Percentiles rank a stretch among this genome's conserved stretches.
These are phyloP conservation scores for Cyclanthera cordifolia DNA, from an alignment of 306 rosid species.

Conservation along the genomic window DNA sequence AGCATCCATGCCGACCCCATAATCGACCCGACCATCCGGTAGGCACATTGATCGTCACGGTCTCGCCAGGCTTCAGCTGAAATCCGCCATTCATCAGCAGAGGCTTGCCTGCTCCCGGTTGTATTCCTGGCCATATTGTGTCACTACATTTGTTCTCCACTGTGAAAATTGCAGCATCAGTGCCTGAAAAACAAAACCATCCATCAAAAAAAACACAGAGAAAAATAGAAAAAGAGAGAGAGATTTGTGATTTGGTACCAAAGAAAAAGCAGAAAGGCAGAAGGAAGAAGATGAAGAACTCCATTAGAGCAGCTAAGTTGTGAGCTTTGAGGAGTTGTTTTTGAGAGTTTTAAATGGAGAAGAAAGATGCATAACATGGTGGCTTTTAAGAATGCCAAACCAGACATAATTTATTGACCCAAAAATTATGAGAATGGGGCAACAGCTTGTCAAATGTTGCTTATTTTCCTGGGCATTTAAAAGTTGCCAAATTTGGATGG, in stretches of 20 bases:
- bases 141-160: conserved; percentile 33
- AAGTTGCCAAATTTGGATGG: not conserved
- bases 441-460: not conserved
- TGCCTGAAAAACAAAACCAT: conserved; percentile 21
- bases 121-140: conserved; percentile 46
- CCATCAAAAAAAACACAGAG: not conserved
- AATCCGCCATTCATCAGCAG: conserved; percentile 36
- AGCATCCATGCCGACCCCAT: conserved; percentile 39
- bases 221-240: not conserved
- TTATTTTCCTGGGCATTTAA: not conserved
- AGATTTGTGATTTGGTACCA: not conserved
- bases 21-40: conserved; percentile 49
- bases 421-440: not conserved
- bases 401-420: not conserved
- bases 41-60: conserved; percentile 27
- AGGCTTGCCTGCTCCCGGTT: conserved; percentile 33
- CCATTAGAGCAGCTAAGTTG: not conserved
- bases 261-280: not conserved
- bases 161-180: conserved; percentile 39
- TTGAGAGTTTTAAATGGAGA: not conserved
- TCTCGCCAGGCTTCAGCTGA: conserved; percentile 21
- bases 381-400: not conserved
- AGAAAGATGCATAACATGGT: not conserved
- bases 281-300: not conserved
- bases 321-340: not conserved